phyloP scores from a whole-genome alignment of 805 yeast genomes.

The Saccharomycopsis oosterbeekiorum region DNA sequence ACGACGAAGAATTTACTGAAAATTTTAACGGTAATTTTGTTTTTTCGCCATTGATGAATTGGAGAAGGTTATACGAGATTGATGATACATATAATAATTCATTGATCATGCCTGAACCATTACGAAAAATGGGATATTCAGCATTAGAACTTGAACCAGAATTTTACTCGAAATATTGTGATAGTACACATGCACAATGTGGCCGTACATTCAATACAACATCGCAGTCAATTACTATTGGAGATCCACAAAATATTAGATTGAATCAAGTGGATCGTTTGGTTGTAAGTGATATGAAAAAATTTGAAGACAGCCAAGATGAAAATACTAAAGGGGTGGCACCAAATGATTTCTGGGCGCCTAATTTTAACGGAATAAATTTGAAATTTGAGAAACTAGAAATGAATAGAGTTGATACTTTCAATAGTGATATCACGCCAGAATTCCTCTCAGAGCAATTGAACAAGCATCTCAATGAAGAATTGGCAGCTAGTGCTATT shows the following conservation, averaged over 20 bases:
- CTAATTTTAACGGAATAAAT: slow-evolving; percentile 33
- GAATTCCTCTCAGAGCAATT: slow-evolving; percentile 12
- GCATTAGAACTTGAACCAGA: slow-evolving; percentile 24
- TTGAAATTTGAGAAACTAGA: slow-evolving; percentile 37
- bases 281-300: slow-evolving; percentile 1
- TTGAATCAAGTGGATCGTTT: slow-evolving; percentile 5
- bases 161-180: slow-evolving; percentile 28
- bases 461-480: background rate
- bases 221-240: slow-evolving; percentile 24
- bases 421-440: slow-evolving; percentile 27
- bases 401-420: slow-evolving; percentile 32
- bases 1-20: background rate
- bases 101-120: slow-evolving; percentile 34
- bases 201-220: slow-evolving; percentile 22
- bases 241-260: slow-evolving; percentile 15
- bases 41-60: slow-evolving; percentile 32
- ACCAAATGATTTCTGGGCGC: slow-evolving; percentile 25
- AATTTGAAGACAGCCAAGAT: background rate
- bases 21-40: slow-evolving; percentile 15
- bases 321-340: background rate
- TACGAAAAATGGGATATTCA: slow-evolving; percentile 16
- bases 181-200: slow-evolving; percentile 16
- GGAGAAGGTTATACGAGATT: slow-evolving; percentile 34
- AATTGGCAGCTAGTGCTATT: background rate
- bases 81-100: slow-evolving; percentile 34